These are phyloP conservation scores for Mycena rebaudengoi DNA, from an alignment of 768 basidiomycete species.

Conservation along the genomic window DNA sequence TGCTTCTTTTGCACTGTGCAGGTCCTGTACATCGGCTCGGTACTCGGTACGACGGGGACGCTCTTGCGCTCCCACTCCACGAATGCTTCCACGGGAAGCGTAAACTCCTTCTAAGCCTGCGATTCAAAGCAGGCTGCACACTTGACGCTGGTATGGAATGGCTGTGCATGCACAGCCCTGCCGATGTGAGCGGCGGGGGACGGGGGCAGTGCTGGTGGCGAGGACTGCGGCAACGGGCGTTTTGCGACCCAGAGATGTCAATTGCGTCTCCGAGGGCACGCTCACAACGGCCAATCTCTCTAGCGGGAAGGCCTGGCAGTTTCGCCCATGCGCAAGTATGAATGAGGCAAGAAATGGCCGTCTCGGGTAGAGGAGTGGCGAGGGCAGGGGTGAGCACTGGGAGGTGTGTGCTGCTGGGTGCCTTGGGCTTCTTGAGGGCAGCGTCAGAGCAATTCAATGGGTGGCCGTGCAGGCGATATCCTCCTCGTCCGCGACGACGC, in stretches of 20 bases:
- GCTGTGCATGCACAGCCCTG: too few relatives aligned
- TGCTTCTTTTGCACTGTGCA: too few relatives aligned
- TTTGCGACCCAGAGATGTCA: conserved; percentile 96
- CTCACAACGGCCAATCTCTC: conserved; percentile 90
- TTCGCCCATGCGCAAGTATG: conserved; percentile 94
- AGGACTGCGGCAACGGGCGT: conserved; percentile 37
- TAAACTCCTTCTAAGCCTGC: conserved; percentile 50
- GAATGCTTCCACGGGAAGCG: conserved; percentile 48
- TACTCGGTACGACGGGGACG: neutral
- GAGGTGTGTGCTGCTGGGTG: conserved; percentile 17
- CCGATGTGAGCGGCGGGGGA: conserved; percentile 39
- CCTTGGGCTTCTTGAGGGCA: conserved; percentile 11
- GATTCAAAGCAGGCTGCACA: too few relatives aligned
- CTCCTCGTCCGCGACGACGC: conserved; percentile 46
- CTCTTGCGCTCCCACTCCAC: conserved; percentile 16
- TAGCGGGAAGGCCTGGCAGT: conserved; percentile 84
- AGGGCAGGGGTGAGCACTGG: conserved; percentile 56
- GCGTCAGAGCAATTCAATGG: conserved; percentile 4
- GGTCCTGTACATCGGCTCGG: conserved; percentile 12
- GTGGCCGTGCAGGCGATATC: conserved; percentile 27
- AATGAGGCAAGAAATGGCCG: conserved; percentile 89
- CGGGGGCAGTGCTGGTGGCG: conserved; percentile 28
- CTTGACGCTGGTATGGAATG: too few relatives aligned
- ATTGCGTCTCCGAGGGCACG: conserved; percentile 86
- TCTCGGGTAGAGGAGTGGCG: conserved; percentile 86